Percentiles rank a stretch among this genome's conserved stretches.
phyloP scores from a whole-genome alignment of 805 yeast species.

The Candida vartiovaarae region DNA sequence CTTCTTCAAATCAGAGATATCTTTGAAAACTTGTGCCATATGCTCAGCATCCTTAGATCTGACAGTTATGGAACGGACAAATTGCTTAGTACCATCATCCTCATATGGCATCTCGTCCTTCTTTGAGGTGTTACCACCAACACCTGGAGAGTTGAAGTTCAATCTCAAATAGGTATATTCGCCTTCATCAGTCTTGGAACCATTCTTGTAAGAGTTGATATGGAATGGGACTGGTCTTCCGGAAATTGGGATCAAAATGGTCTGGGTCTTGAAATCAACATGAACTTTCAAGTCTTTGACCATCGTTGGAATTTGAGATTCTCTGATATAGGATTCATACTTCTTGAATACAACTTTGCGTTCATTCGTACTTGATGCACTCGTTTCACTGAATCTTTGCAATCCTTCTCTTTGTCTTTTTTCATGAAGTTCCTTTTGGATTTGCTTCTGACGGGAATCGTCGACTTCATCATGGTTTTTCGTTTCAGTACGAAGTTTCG shows the following conservation, averaged over 20 bases:
- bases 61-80: constrained; percentile 78
- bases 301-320: constrained; percentile 79
- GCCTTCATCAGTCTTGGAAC: constrained; percentile 94
- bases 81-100: constrained; percentile 77
- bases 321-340: constrained; percentile 91
- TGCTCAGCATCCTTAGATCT: constrained; percentile 88
- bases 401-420: constrained; percentile 83
- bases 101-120: constrained; percentile 86
- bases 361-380: constrained; percentile 55
- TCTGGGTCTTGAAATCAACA: constrained; percentile 82
- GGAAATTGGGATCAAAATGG: constrained; percentile 82
- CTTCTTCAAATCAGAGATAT: constrained; percentile 86
- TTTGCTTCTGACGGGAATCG: constrained; percentile 73
- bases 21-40: constrained; percentile 82
- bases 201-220: constrained; percentile 88
- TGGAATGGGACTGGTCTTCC: constrained; percentile 99
- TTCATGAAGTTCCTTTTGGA: constrained; percentile 77
- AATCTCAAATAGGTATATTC: constrained; percentile 86
- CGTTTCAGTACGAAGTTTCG: constrained; percentile 73
- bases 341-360: constrained; percentile 74
- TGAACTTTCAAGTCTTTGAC: constrained; percentile 81
- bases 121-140: constrained; percentile 60
- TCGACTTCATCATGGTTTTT: constrained; percentile 68
- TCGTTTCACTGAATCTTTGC: constrained; percentile 73
- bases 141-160: constrained; percentile 91